Base-by-base conservation (phyloP, 2,329 filamentous ascomycete species). In the Thielaviopsis euricoi region DNA sequence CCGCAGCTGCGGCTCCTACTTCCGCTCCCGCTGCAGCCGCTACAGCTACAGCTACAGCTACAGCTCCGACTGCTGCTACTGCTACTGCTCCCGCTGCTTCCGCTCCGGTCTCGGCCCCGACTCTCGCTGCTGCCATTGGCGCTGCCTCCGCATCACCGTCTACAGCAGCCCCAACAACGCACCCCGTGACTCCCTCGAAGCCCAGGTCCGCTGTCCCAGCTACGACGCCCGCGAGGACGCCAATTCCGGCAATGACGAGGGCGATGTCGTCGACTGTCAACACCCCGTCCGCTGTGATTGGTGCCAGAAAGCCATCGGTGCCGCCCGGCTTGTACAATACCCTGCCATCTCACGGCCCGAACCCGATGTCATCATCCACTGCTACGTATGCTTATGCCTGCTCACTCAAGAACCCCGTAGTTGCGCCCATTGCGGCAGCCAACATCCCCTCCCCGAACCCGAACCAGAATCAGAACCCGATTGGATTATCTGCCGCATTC, bases 381-480 rank as follows among this genome's bases (percentile, higher is more conserved):
- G 81, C 82, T 53, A 48, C 43, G 43, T 48, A 48, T 48, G 43
- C 43, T 48, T 21, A 48, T 48, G 43, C 43, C 43, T 48, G n/a
- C n/a, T 96, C 91, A 17, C 91, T 91, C 7, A 87, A 89, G 67
- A 79, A 91, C 55, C 74, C 85, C 26, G 76, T 88, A 61, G 86
- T 87, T 10, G 93, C 87, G 37, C 91, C 93, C 7, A 84, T 82
- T 25, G 72, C 95, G 52, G 83, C 55, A 7, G 50, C 89, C 13
- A 95, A 95, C 29, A 10, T 10, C 7, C 29, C 29, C 29, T 33
- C 29, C 29, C 29, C 29, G 29, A 6, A 33, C 29, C 29, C 29
- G 29, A 33, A 33, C 29, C 29, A 33, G 68, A 83, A 84, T 21
- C 83, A 89, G 5, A 90, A 87, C 13, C 87, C 89, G 9, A 85